Conservation (phyloP, 1,284 basidiomycete genomes). For the Ganoderma lingzhi region DNA sequence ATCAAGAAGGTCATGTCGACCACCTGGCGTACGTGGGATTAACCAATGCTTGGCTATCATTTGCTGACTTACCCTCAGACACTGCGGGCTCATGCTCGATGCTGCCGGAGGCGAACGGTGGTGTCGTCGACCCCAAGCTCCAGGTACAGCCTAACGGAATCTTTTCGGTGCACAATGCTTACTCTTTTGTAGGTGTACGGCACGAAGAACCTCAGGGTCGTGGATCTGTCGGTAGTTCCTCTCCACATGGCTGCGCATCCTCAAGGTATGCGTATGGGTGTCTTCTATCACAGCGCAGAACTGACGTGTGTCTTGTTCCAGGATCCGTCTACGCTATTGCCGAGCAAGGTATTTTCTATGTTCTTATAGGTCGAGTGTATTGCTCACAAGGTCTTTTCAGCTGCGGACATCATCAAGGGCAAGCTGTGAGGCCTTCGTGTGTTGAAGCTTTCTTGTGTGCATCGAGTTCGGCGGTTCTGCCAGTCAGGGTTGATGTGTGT, state of each 20-base stretch:
- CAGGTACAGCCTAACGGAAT: slow-evolving; percentile 29
- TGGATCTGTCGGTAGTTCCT: slow-evolving; percentile 43
- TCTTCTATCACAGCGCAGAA: not conserved
- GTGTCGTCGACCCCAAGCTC: slow-evolving; percentile 40
- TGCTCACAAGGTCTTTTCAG: slow-evolving; percentile 22
- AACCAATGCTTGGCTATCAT: not conserved
- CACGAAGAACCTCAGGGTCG: slow-evolving; percentile 47
- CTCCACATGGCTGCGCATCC: slow-evolving; percentile 42
- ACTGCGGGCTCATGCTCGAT: slow-evolving; percentile 42
- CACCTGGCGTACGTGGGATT: slow-evolving; percentile 39
- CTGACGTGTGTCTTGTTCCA: slow-evolving; percentile 20
- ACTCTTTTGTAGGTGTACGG: slow-evolving; percentile 49
- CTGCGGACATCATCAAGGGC: slow-evolving; percentile 44
- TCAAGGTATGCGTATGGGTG: slow-evolving; percentile 32
- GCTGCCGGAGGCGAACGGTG: slow-evolving; percentile 38
- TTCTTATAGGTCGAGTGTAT: not conserved
- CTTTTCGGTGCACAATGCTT: not conserved
- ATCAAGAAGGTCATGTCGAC: slow-evolving; percentile 37
- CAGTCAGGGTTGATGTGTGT: no score
- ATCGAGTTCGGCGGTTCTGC: not conserved
- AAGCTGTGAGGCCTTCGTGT: slow-evolving; percentile 23
- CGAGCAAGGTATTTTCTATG: slow-evolving; percentile 39
- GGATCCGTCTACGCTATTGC: slow-evolving; percentile 42
- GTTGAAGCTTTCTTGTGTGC: not conserved
- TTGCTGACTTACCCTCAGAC: slow-evolving; percentile 36